Percentiles rank a stretch among this genome's conserved stretches.
phyloP scores from a whole-genome alignment of 495 filamentous ascomycete genomes.

The Neurospora sp. region DNA sequence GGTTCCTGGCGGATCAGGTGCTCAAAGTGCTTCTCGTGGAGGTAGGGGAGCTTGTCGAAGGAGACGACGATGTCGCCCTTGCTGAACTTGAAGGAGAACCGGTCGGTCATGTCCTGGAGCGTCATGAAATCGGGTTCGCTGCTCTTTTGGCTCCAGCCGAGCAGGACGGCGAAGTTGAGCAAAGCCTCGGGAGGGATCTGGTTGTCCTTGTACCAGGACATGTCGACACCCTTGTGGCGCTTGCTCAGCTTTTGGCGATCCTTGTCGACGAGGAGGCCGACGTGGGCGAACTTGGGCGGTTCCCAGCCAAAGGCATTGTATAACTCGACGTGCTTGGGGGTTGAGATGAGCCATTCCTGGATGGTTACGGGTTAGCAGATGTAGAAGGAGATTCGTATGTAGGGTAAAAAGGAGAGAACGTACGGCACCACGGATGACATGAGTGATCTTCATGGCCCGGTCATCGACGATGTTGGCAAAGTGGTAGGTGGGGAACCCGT shows the following conservation, averaged over 20 bases:
- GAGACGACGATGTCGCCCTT: slow-evolving; percentile 79
- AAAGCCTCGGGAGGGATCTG: slow-evolving; percentile 66
- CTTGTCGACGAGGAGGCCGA: slow-evolving; percentile 71
- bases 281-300: slow-evolving; percentile 77
- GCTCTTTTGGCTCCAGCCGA: slow-evolving; percentile 66
- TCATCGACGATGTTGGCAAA: slow-evolving; percentile 96
- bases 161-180: slow-evolving; percentile 71
- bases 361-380: neutral
- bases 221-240: slow-evolving; percentile 60
- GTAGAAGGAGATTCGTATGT: neutral
- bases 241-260: slow-evolving; percentile 83
- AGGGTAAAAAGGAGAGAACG: neutral
- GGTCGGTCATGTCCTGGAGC: slow-evolving; percentile 54
- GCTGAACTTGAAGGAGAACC: slow-evolving; percentile 78
- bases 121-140: slow-evolving; percentile 51
- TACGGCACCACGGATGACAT: slow-evolving; percentile 72
- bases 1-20: slow-evolving; percentile 6
- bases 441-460: slow-evolving; percentile 86
- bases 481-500: slow-evolving; percentile 91
- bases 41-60: slow-evolving; percentile 67
- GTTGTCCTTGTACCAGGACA: slow-evolving; percentile 55
- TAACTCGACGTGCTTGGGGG: slow-evolving; percentile 75
- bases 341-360: slow-evolving; percentile 86
- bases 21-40: slow-evolving; percentile 61
- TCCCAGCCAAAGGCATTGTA: slow-evolving; percentile 86